Conservation (phyloP, 2,329 filamentous ascomycete genomes). For the Venturiaceae sp. region DNA sequence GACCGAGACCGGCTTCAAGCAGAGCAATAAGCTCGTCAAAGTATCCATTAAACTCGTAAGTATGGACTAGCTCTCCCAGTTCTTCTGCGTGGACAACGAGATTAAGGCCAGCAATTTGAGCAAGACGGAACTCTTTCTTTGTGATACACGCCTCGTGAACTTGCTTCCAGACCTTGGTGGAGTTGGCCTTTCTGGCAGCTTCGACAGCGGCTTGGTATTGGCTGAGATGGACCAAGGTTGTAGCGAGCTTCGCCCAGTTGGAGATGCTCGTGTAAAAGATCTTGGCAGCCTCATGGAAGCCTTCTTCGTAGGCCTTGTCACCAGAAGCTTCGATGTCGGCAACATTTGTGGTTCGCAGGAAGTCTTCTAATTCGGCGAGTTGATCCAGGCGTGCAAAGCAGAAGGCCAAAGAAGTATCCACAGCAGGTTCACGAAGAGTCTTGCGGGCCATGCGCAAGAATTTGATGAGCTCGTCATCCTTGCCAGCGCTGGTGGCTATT, state of each 20-base stretch:
- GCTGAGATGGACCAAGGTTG: conserved; percentile 89
- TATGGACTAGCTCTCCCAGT: conserved; percentile 81
- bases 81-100: conserved; percentile 97
- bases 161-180: conserved; percentile 98
- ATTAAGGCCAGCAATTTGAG: conserved; percentile 97
- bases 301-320: conserved; percentile 95
- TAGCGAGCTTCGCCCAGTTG: conserved; percentile 98
- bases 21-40: conserved; percentile 96
- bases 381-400: conserved; percentile 87
- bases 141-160: conserved; percentile 92
- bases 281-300: conserved; percentile 91
- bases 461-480: conserved; percentile 96
- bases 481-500: conserved; percentile 86
- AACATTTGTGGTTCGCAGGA: conserved; percentile 85
- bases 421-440: conserved; percentile 83
- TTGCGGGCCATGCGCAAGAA: conserved; percentile 96
- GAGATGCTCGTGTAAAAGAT: conserved; percentile 98
- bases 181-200: conserved; percentile 96
- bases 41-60: conserved; percentile 95
- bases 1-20: conserved; percentile 86
- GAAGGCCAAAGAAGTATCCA: conserved; percentile 92
- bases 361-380: conserved; percentile 89
- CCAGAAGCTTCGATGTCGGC: conserved; percentile 93
- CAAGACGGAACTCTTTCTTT: conserved; percentile 98
- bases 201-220: conserved; percentile 98